phyloP scores from a whole-genome alignment of 2,329 filamentous ascomycete species.

The Phyllosticta capitalensis region DNA sequence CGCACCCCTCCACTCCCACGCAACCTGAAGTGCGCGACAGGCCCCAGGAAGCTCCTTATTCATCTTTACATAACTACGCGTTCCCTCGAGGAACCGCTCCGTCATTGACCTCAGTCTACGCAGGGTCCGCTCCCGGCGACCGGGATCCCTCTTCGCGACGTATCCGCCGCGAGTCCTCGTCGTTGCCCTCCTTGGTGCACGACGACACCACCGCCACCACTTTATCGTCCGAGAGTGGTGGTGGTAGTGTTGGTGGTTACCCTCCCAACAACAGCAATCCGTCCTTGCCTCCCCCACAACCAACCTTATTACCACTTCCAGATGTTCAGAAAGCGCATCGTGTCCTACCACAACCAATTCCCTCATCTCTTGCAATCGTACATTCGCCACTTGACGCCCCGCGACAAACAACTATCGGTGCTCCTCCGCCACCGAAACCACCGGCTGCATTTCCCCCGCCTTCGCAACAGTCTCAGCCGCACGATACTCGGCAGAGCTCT shows the following conservation, averaged over 20 bases:
- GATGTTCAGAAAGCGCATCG: slow-evolving; percentile 26
- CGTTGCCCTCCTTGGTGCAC: slow-evolving; percentile 26
- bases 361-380: slow-evolving; percentile 22
- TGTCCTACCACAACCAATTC: slow-evolving; percentile 26
- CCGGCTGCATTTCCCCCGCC: slow-evolving; percentile 1
- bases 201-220: slow-evolving; percentile 20
- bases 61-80: neutral
- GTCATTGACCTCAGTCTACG: neutral
- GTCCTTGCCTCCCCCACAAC: slow-evolving; percentile 13
- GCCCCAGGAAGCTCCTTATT: neutral
- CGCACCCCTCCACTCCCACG: slow-evolving; percentile 17
- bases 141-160: slow-evolving; percentile 24
- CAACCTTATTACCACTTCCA: slow-evolving; percentile 15
- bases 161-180: slow-evolving; percentile 20
- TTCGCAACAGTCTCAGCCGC: neutral
- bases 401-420: neutral
- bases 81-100: neutral
- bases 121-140: neutral
- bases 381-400: slow-evolving; percentile 24
- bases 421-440: slow-evolving; percentile 10
- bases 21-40: slow-evolving; percentile 4
- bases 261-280: slow-evolving; percentile 15
- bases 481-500: slow-evolving; percentile 24
- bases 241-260: slow-evolving; percentile 16
- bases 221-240: slow-evolving; percentile 28